Percentiles rank a stretch among this genome's conserved stretches.
These are phyloP conservation scores for Piper betle DNA, from an alignment of 164 flowering plant genomes.

Conservation along the genomic window DNA sequence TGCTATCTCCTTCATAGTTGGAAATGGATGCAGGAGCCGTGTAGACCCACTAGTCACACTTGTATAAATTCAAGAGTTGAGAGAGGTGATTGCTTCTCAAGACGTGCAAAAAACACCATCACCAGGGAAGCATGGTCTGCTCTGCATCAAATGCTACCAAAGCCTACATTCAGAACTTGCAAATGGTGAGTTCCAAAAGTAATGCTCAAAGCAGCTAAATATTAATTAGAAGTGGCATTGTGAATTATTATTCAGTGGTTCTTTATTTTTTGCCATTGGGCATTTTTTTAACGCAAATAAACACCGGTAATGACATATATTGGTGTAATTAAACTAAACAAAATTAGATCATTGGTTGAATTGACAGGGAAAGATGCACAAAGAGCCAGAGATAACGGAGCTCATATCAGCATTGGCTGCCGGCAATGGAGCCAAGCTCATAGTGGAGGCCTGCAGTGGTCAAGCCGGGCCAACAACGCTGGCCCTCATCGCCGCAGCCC, in stretches of 20 bases:
- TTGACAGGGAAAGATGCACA: conserved; percentile 42
- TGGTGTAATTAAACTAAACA: no score
- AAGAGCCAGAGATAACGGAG: conserved; percentile 61
- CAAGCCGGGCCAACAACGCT: conserved; percentile 30
- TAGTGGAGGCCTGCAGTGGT: conserved; percentile 44
- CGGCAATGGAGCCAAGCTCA: conserved; percentile 57
- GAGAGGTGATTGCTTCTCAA: no score
- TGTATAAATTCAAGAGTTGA: no score
- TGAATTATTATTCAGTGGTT: not conserved
- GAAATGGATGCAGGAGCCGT: no score
- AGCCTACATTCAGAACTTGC: conserved; percentile 66
- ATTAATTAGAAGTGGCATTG: no score
- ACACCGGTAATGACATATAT: no score
- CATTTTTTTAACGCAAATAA: no score
- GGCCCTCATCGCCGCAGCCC: conserved; percentile 58
- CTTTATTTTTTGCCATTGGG: no score
- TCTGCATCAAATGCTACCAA: conserved; percentile 87
- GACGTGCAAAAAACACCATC: no score
- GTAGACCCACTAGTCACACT: no score
- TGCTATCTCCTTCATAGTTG: no score
- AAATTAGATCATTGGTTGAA: conserved; percentile 1
- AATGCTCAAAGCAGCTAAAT: not conserved
- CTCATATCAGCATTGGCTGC: conserved; percentile 82
- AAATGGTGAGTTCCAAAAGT: conserved; percentile 42
- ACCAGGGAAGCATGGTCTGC: conserved; percentile 40